phyloP scores from a whole-genome alignment of 2,329 filamentous ascomycete species.

The Plenodomus tracheiphilus region DNA sequence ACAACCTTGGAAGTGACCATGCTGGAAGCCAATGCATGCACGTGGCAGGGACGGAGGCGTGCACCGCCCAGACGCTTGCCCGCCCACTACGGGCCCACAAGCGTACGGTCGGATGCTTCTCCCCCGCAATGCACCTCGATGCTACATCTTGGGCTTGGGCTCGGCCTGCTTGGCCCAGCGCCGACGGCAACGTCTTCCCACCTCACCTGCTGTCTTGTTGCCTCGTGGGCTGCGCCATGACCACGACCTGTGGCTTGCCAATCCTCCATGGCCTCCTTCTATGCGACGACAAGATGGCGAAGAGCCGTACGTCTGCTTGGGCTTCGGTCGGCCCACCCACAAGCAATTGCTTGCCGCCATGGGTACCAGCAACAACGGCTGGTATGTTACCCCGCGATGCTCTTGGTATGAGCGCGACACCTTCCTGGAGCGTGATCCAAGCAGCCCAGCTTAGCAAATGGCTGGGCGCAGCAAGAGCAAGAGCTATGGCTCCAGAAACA shows the following conservation, averaged over 20 bases:
- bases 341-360: conserved; percentile 6
- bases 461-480: background rate
- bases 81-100: conserved; percentile 8
- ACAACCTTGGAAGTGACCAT: no score
- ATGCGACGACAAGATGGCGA: conserved; percentile 21
- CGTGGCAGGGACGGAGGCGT: background rate
- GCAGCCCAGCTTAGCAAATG: background rate
- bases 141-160: conserved; percentile 19
- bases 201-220: conserved; percentile 11
- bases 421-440: background rate
- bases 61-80: conserved; percentile 7
- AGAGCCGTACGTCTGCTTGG: conserved; percentile 10
- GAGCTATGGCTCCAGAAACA: background rate
- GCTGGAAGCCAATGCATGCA: background rate
- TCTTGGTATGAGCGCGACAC: background rate
- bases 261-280: conserved; percentile 16
- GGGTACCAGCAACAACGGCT: background rate
- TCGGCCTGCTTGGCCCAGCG: conserved; percentile 26
- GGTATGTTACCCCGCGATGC: background rate
- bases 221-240: conserved; percentile 12
- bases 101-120: background rate
- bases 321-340: conserved; percentile 13
- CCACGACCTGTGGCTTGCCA: conserved; percentile 32
- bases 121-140: conserved; percentile 15
- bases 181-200: conserved; percentile 10